phyloP scores from a whole-genome alignment of 2,329 filamentous ascomycete genomes.

The Aschersonia sp. region DNA sequence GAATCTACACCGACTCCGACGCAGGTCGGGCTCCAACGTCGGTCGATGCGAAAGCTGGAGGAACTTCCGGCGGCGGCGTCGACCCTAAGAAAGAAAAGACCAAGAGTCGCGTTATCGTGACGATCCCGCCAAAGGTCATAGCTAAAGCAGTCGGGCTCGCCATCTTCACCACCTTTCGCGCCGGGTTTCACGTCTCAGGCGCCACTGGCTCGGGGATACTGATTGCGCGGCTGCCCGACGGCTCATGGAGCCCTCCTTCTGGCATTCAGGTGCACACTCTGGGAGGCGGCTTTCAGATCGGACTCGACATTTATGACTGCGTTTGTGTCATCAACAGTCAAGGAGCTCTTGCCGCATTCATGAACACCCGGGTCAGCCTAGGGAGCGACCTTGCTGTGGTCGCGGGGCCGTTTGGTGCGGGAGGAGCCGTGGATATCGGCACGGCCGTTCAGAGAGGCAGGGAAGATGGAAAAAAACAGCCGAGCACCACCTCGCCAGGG shows the following conservation, averaged over 20 bases:
- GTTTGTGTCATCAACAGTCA: slow-evolving; percentile 74
- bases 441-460: slow-evolving; percentile 10
- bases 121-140: slow-evolving; percentile 45
- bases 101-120: slow-evolving; percentile 34
- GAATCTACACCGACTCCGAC: slow-evolving; percentile 30
- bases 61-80: slow-evolving; percentile 12
- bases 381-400: slow-evolving; percentile 67
- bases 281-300: slow-evolving; percentile 66
- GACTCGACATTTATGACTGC: slow-evolving; percentile 80
- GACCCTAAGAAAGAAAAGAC: slow-evolving; percentile 21
- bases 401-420: slow-evolving; percentile 55
- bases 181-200: slow-evolving; percentile 51
- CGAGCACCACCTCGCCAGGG: background rate
- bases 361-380: slow-evolving; percentile 58
- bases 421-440: slow-evolving; percentile 54
- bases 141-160: slow-evolving; percentile 52
- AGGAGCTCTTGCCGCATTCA: slow-evolving; percentile 64
- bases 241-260: slow-evolving; percentile 65
- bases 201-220: slow-evolving; percentile 53
- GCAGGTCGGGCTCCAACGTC: slow-evolving; percentile 14
- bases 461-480: background rate
- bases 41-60: slow-evolving; percentile 14
- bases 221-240: slow-evolving; percentile 46
- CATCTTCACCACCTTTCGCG: slow-evolving; percentile 59
- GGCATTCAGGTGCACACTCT: slow-evolving; percentile 72